Conservation (phyloP, 2,329 filamentous ascomycete species). For the Raffaelea arxii region DNA sequence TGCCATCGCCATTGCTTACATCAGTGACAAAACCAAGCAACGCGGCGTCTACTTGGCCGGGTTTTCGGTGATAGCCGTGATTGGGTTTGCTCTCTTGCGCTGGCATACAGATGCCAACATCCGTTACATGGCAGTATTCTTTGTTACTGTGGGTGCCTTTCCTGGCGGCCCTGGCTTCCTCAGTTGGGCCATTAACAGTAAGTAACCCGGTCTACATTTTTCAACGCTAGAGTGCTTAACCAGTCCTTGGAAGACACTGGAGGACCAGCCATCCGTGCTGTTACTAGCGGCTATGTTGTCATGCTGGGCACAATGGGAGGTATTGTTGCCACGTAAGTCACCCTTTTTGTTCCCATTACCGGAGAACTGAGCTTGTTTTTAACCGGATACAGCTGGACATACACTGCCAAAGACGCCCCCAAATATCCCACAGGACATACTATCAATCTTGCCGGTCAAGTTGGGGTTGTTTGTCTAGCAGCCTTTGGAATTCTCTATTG, state of each 20-base stretch:
- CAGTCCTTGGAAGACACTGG: constrained; percentile 30
- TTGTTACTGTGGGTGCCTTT: constrained; percentile 46
- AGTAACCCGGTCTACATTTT: constrained; percentile 8
- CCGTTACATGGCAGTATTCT: constrained; percentile 43
- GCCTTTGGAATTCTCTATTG: constrained; percentile 41
- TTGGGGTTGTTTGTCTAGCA: constrained; percentile 32
- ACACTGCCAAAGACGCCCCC: constrained; percentile 34
- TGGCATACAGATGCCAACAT: constrained; percentile 31
- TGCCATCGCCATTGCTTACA: constrained; percentile 27
- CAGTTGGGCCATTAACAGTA: constrained; percentile 48
- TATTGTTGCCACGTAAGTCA: constrained; percentile 44
- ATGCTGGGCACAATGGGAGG: constrained; percentile 46
- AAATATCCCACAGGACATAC: constrained; percentile 40
- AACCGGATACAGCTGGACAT: constrained; percentile 35
- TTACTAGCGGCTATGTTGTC: constrained; percentile 45
- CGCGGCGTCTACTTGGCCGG: constrained; percentile 30
- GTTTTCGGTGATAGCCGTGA: constrained; percentile 31
- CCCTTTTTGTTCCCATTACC: background rate
- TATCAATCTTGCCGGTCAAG: constrained; percentile 46
- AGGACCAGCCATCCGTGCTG: constrained; percentile 45
- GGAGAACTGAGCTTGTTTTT: background rate
- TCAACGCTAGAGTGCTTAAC: no score
- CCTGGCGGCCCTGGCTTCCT: constrained; percentile 49
- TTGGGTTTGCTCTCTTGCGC: constrained; percentile 42
- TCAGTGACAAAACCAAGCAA: constrained; percentile 31